These are phyloP conservation scores for Arthrobotrys sinensis DNA, from an alignment of 2,329 filamentous ascomycete genomes.

Conservation along the genomic window DNA sequence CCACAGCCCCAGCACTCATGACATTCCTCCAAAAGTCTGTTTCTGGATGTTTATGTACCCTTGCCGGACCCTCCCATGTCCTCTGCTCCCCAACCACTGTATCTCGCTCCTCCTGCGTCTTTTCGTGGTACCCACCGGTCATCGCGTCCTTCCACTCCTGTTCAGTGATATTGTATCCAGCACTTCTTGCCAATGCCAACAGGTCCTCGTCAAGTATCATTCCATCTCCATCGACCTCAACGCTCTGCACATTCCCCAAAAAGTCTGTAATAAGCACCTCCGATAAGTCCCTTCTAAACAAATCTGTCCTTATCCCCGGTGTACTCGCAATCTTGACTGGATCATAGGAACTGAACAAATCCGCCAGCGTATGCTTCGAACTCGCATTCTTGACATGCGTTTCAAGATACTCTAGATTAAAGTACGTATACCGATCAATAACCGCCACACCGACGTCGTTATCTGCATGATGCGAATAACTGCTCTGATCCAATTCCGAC, in stretches of 20 bases:
- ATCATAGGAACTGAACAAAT: conserved; percentile 96
- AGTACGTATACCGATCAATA: conserved; percentile 98
- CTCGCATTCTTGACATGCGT: conserved; percentile 87
- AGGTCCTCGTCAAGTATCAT: conserved; percentile 80
- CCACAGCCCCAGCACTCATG: conserved; percentile 75
- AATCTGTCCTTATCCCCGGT: conserved; percentile 91
- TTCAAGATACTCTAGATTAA: conserved; percentile 97
- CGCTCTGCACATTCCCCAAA: conserved; percentile 97
- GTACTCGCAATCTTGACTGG: conserved; percentile 94
- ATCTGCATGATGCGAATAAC: conserved; percentile 97
- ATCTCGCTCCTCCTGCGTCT: conserved; percentile 64
- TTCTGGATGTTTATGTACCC: conserved; percentile 63
- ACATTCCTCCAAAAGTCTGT: conserved; percentile 71
- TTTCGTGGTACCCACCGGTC: conserved; percentile 68
- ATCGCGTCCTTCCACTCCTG: conserved; percentile 69
- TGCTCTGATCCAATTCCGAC: conserved; percentile 93
- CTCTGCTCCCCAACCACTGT: conserved; percentile 61
- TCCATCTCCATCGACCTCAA: conserved; percentile 81
- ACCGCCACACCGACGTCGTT: conserved; percentile 98
- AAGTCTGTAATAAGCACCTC: conserved; percentile 86
- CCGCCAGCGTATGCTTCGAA: conserved; percentile 90
- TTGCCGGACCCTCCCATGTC: conserved; percentile 61
- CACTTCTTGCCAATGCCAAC: conserved; percentile 77
- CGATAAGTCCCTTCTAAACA: conserved; percentile 79
- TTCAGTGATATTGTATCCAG: conserved; percentile 76